Conservation (phyloP, 2,329 filamentous ascomycete genomes). For the Lachnellula cervina region DNA sequence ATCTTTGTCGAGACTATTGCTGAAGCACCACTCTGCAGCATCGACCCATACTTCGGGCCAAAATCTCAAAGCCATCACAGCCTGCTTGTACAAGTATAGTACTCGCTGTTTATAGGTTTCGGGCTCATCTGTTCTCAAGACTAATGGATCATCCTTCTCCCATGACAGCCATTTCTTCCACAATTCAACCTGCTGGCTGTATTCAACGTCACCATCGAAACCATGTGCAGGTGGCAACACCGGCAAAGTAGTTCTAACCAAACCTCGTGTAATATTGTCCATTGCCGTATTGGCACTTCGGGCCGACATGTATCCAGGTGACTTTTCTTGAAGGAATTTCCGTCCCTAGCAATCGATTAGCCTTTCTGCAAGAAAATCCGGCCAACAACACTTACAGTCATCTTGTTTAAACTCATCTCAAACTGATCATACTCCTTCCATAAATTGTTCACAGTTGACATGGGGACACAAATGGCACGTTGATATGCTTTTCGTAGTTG, state of each 20-base stretch:
- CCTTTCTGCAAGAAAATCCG: conserved; percentile 4
- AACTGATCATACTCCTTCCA: conserved; percentile 99
- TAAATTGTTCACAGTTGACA: conserved; percentile 71
- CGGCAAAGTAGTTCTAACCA: conserved; percentile 74
- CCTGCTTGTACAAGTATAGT: conserved; percentile 88
- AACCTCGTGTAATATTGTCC: conserved; percentile 77
- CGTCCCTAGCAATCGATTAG: conserved; percentile 58
- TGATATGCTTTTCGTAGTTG: conserved; percentile 88
- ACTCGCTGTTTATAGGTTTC: conserved; percentile 72
- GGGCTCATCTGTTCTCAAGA: conserved; percentile 76
- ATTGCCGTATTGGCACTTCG: conserved; percentile 84
- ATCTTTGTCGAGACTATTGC: conserved; percentile 65
- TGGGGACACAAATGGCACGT: conserved; percentile 81
- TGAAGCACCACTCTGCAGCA: conserved; percentile 86
- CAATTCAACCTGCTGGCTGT: conserved; percentile 73
- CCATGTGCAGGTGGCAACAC: conserved; percentile 76
- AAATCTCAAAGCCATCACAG: conserved; percentile 87
- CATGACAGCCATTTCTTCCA: conserved; percentile 95
- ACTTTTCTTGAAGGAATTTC: conserved; percentile 90
- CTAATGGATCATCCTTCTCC: conserved; percentile 90
- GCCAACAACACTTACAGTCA: conserved; percentile 57
- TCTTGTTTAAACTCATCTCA: conserved; percentile 89
- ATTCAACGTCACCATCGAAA: conserved; percentile 83
- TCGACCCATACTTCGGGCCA: conserved; percentile 97
- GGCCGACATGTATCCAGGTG: conserved; percentile 92